phyloP scores from a whole-genome alignment of 768 basidiomycete genomes.

The Auricularia sp. region DNA sequence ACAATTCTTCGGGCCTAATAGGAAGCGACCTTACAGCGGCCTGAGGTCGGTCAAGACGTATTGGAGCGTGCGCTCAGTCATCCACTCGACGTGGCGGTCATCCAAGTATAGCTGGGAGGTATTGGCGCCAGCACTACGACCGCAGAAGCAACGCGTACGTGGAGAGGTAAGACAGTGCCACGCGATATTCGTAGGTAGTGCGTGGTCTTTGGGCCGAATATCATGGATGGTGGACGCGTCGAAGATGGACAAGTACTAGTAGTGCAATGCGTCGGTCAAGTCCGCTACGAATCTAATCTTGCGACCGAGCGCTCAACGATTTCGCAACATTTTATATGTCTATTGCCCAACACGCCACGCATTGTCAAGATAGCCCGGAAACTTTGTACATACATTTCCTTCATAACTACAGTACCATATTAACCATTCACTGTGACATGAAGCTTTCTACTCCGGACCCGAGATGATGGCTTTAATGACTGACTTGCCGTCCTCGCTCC shows the following conservation, averaged over 20 bases:
- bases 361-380: no score
- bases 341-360: no score
- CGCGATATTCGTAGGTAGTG: conserved; percentile 78
- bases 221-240: conserved; percentile 30
- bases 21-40: conserved; percentile 37
- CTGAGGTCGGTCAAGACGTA: conserved; percentile 72
- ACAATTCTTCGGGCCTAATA: background rate
- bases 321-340: no score
- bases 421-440: no score
- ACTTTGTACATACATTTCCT: no score
- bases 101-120: conserved; percentile 69
- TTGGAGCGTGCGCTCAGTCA: conserved; percentile 74
- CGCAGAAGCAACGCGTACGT: conserved; percentile 34
- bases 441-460: conserved; percentile 48
- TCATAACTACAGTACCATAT: no score
- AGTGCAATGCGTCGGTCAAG: no score
- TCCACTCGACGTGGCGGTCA: conserved; percentile 81
- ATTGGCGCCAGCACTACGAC: background rate
- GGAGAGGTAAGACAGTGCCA: conserved; percentile 64
- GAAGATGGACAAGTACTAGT: no score
- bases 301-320: no score
- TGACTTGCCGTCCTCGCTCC: conserved; percentile 75
- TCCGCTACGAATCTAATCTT: no score
- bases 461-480: conserved; percentile 88
- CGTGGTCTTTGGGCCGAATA: conserved; percentile 62